phyloP scores from a whole-genome alignment of 805 yeast genomes.

The Metschnikowia arizonensis region DNA sequence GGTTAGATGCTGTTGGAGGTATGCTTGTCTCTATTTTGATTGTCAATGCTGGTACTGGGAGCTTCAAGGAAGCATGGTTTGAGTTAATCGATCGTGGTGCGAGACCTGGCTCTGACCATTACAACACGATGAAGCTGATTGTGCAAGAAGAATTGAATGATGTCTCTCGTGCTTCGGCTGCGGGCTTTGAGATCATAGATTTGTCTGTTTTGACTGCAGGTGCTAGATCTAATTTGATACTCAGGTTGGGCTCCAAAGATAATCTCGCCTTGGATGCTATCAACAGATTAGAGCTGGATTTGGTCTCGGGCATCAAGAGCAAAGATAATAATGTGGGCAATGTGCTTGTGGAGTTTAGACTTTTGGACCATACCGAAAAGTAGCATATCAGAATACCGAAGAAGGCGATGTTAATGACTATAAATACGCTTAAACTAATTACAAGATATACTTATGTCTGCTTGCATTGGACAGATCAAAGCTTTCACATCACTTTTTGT shows the following conservation, averaged over 20 bases:
- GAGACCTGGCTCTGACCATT: constrained; percentile 47
- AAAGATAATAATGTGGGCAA: constrained; percentile 16
- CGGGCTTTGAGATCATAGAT: constrained; percentile 35
- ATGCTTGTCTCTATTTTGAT: constrained; percentile 76
- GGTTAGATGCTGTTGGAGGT: constrained; percentile 94
- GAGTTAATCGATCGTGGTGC: constrained; percentile 78
- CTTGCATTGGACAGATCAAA: neutral
- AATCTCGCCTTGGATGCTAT: constrained; percentile 17
- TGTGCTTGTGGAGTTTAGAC: constrained; percentile 16
- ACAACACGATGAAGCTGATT: constrained; percentile 37
- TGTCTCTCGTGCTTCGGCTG: constrained; percentile 23
- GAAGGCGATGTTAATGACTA: neutral
- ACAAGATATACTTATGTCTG: constrained; percentile 2
- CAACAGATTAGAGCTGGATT: constrained; percentile 13
- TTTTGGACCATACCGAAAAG: neutral
- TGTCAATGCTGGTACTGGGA: constrained; percentile 77
- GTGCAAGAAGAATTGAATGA: constrained; percentile 30
- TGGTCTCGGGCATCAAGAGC: constrained; percentile 12
- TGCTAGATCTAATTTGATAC: constrained; percentile 46
- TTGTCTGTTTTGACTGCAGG: constrained; percentile 54
- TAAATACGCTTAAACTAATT: constrained; percentile 4
- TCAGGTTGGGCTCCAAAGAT: constrained; percentile 25
- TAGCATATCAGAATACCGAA: neutral
- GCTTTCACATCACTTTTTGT: constrained; percentile 5
- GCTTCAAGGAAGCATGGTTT: constrained; percentile 62